A percentile compares a stretch with the other conserved stretches of the same genome.
Conservation (phyloP, 495 filamentous ascomycete genomes). For the Daldinia childiae region DNA sequence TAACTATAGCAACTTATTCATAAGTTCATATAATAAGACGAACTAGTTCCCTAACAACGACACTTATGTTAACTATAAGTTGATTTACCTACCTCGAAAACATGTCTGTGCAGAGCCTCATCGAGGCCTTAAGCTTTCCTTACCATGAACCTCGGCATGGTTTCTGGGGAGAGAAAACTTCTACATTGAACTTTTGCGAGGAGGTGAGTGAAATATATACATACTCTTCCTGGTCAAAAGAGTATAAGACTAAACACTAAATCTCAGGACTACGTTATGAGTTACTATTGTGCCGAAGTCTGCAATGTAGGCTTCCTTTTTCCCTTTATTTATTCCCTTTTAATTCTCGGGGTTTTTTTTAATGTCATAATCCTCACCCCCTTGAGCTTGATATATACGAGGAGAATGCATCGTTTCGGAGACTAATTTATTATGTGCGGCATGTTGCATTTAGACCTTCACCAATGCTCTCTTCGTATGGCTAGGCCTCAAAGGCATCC, state of each 20-base stretch:
- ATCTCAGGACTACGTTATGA: slow-evolving; percentile 58
- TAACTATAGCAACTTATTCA: not conserved
- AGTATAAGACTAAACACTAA: slow-evolving; percentile 3
- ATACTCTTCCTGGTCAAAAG: too few species aligned
- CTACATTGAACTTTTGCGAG: slow-evolving; percentile 94
- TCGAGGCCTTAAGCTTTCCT: slow-evolving; percentile 61
- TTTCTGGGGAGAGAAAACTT: slow-evolving; percentile 86
- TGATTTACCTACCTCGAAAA: slow-evolving; percentile 9
- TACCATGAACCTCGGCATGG: slow-evolving; percentile 76
- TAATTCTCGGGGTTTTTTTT: too few species aligned
- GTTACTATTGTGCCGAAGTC: slow-evolving; percentile 57
- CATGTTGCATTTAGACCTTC: slow-evolving; percentile 69
- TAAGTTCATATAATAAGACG: not conserved
- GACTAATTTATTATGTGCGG: slow-evolving; percentile 68
- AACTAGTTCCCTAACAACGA: not conserved
- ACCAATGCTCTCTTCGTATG: slow-evolving; percentile 85
- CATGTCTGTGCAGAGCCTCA: slow-evolving; percentile 31
- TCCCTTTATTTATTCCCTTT: not conserved
- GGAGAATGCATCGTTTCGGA: slow-evolving; percentile 46
- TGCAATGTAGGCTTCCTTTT: slow-evolving; percentile 48
- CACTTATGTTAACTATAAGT: slow-evolving; percentile 9
- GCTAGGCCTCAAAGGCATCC: slow-evolving; percentile 75
- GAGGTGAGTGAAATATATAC: slow-evolving; percentile 65
- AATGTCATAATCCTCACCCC: not conserved
- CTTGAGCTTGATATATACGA: slow-evolving; percentile 3